Base-by-base conservation (phyloP, 306 rosid genomes). In the Parietaria judaica region DNA sequence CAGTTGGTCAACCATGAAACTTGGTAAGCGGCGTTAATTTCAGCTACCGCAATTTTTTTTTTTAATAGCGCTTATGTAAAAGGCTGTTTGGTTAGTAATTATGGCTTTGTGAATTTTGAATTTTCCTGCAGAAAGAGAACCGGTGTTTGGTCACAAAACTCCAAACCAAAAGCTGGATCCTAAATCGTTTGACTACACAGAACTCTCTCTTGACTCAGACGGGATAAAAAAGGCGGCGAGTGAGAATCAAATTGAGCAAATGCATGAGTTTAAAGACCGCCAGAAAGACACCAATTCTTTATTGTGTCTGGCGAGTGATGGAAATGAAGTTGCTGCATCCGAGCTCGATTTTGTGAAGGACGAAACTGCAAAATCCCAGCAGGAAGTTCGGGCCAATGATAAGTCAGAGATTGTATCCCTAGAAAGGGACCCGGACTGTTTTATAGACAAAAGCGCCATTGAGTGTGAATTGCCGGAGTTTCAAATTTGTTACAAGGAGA, bases 391-490 rank as follows among this genome's bases (percentile, higher is more conserved):
- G 52, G 63, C 63, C 12, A 58, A 63, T 15, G 75, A 63, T 34
- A 54, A 81, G 1, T 50, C 66, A 11, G 76, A 76, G 35, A 14
- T 67, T n/a, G 79, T 70, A 60, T 66, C 71, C 9, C 51, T 71
- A 14, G 64, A 62, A 71, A 74, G 76, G 52, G 69, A 68, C 34
- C 37, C 76, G 12, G 77, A 82, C 51, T 43, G 56, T 63, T 81
- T 53, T 67, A 73, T 65, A 70, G 95, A 84, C 69, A 82, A 77
- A 74, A 76, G 82, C 58, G 73, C 77, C 35, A 55, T 65, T 14
- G 90, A 82, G 68, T 92, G 78, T 63, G 86, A 80, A 72, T 62
- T 76, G 64, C 88, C 95, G 14, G 82, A 88, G 58, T 15, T 74
- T 43, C 78, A 61, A 44, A 83, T 80, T 61, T 72, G 86, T 66